Evolutionary conservation across 2,329 filamentous ascomycete genomes (phyloP).

Genomic region (Ceratocystis huliohia): DNA sequence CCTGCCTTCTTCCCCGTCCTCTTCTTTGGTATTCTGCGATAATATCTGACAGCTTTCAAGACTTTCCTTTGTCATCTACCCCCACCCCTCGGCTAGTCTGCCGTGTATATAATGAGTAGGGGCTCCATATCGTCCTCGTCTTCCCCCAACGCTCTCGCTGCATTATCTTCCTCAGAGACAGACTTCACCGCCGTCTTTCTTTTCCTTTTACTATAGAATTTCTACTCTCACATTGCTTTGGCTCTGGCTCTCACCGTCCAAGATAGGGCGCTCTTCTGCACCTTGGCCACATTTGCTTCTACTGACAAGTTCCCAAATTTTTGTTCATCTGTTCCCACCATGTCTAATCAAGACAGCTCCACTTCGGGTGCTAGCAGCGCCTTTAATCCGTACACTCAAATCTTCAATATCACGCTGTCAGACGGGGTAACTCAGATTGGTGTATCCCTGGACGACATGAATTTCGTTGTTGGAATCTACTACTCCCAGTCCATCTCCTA

Average conservation of each 20-base stretch:
- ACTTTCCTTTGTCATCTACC: neutral
- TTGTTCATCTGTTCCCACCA: neutral
- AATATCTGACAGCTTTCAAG: neutral
- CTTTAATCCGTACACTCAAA: slow-evolving; percentile 12
- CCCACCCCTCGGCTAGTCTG: neutral
- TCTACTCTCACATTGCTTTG: no score
- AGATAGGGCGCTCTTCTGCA: no score
- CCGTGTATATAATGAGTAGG: neutral
- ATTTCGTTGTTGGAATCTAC: slow-evolving; percentile 27
- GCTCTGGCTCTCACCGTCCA: no score
- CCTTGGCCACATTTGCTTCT: no score
- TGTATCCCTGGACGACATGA: slow-evolving; percentile 23
- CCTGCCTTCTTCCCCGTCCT: neutral
- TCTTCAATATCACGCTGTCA: neutral
- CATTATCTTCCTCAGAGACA: neutral
- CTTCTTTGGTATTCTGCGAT: neutral
- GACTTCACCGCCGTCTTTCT: neutral
- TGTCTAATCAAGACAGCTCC: neutral
- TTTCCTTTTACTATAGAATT: no score
- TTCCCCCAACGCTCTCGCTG: neutral
- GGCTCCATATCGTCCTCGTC: neutral
- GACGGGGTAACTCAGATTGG: neutral
- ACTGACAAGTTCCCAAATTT: neutral
- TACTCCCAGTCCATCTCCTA: slow-evolving; percentile 46
- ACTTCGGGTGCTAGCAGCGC: neutral